A percentile compares a stretch with the other conserved stretches of the same genome.
Conservation (phyloP, 2,329 filamentous ascomycete genomes). For the Aspergillus hortae region DNA sequence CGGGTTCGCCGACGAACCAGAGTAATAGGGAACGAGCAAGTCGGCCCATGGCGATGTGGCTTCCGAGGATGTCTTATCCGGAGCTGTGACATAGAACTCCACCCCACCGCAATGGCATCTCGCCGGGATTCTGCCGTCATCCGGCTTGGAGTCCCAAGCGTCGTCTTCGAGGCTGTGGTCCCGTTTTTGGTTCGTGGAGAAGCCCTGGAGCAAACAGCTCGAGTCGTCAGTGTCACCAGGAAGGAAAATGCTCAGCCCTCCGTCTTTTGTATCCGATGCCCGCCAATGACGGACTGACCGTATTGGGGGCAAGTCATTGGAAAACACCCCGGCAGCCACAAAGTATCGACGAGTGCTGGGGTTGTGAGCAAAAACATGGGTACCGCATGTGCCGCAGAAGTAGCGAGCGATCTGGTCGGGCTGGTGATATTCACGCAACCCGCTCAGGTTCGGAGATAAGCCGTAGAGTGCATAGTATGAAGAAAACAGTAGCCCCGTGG, state of each 20-base stretch:
- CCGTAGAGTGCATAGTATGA: conserved; percentile 43
- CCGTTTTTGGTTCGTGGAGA: conserved; percentile 2
- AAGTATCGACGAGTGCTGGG: conserved; percentile 24
- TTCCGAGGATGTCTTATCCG: conserved; percentile 44
- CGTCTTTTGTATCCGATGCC: conserved; percentile 24
- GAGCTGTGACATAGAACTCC: conserved; percentile 55
- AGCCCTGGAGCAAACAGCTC: conserved; percentile 20
- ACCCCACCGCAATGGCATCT: conserved; percentile 56
- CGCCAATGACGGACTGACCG: conserved; percentile 26
- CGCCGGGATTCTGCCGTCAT: conserved; percentile 35
- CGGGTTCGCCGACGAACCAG: conserved; percentile 41
- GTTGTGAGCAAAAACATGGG: conserved; percentile 36
- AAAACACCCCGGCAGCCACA: conserved; percentile 33
- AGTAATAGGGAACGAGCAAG: conserved; percentile 49
- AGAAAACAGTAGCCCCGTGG: conserved; percentile 46
- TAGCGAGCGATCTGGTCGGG: conserved; percentile 42
- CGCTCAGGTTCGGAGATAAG: conserved; percentile 29
- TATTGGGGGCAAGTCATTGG: conserved; percentile 16
- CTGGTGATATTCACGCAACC: conserved; percentile 43
- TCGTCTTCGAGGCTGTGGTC: neutral
- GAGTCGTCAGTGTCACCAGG: conserved; percentile 13
- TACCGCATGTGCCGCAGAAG: conserved; percentile 52
- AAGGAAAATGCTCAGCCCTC: conserved; percentile 26
- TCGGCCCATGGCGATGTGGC: conserved; percentile 53
- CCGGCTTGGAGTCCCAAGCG: neutral